Conservation (phyloP, 2,329 filamentous ascomycete species). For the Neofusicoccum sp. region DNA sequence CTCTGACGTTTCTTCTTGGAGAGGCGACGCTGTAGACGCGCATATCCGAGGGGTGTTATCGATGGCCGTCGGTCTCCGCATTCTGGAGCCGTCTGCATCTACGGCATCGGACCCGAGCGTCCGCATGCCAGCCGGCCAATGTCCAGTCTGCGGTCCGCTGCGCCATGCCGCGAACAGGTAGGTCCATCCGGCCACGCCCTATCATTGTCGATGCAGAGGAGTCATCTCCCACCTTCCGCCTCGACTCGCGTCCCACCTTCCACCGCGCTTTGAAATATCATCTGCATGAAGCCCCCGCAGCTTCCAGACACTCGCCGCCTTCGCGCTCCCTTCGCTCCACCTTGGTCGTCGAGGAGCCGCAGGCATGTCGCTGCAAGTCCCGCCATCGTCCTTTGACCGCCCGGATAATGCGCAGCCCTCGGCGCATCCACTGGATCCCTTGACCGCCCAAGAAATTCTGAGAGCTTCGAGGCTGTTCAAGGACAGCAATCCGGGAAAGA, state of each 20-base stretch:
- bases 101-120: not conserved
- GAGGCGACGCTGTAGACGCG: not conserved
- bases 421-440: not conserved
- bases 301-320: too few relatives aligned
- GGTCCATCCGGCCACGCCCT: not conserved
- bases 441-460: not conserved
- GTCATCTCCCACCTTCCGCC: not conserved
- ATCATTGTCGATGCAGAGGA: not conserved
- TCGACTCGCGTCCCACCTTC: not conserved
- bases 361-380: not conserved
- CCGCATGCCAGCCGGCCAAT: not conserved
- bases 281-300: too few relatives aligned
- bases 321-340: not conserved
- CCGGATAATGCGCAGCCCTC: not conserved
- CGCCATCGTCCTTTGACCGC: not conserved
- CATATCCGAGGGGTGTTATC: slow-evolving; percentile 2
- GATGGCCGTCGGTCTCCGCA: not conserved
- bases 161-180: not conserved
- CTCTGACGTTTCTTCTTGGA: too few relatives aligned
- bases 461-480: not conserved
- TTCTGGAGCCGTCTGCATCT: not conserved
- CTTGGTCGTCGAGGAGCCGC: not conserved
- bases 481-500: not conserved
- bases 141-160: not conserved
- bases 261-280: too few relatives aligned